Evolutionary conservation across 1,139 yeast genomes (phyloP).

Genomic region (Saccharomyces hybrid): DNA sequence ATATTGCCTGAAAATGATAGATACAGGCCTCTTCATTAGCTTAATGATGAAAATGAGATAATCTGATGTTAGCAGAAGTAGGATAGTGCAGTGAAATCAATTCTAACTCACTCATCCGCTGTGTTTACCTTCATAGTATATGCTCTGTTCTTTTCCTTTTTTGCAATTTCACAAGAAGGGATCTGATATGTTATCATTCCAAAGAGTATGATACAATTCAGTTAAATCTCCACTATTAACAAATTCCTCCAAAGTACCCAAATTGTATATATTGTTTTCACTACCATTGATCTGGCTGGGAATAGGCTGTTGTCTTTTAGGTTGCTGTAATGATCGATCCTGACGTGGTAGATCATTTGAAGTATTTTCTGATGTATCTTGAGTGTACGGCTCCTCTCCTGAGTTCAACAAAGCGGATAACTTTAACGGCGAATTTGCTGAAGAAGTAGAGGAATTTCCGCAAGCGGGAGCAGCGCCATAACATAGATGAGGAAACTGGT

Average conservation of each 20-base stretch:
- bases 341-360: neutral
- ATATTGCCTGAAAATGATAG: too few species aligned
- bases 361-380: neutral
- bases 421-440: neutral
- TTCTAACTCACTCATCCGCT: neutral
- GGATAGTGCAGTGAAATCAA: too few species aligned
- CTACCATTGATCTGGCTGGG: neutral
- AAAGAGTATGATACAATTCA: constrained; percentile 25
- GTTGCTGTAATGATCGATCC: neutral
- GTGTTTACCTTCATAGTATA: neutral
- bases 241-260: constrained; percentile 31
- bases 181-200: constrained; percentile 26
- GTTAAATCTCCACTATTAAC: constrained; percentile 25
- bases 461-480: neutral
- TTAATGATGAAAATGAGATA: too few species aligned
- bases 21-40: too few species aligned
- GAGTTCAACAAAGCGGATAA: neutral
- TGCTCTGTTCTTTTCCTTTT: neutral
- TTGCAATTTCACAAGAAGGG: neutral
- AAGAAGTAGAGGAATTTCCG: neutral
- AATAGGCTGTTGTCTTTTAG: neutral
- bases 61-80: too few species aligned
- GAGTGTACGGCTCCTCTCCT: neutral
- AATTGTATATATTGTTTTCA: constrained; percentile 12
- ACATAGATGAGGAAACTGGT: neutral